These are phyloP conservation scores for Leccinum arenicola DNA, from an alignment of 768 basidiomycete species.

Conservation along the genomic window DNA sequence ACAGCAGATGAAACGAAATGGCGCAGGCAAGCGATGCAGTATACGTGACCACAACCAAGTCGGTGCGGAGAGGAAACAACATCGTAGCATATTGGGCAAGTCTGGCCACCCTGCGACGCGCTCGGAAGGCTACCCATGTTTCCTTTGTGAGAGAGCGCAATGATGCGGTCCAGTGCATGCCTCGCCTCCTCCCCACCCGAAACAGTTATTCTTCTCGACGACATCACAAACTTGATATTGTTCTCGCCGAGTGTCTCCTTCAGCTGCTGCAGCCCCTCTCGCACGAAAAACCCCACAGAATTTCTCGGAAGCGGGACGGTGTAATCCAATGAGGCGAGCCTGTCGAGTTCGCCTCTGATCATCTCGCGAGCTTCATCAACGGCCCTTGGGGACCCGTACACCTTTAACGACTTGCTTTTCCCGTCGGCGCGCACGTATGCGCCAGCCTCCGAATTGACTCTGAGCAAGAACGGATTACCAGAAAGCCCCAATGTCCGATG, in stretches of 20 bases:
- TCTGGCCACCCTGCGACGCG: slow-evolving; percentile 8
- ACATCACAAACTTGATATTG: slow-evolving; percentile 40
- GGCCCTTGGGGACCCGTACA: slow-evolving; percentile 37
- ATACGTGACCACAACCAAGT: slow-evolving; percentile 62
- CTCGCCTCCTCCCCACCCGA: slow-evolving; percentile 57
- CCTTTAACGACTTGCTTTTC: slow-evolving; percentile 41
- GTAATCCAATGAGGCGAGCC: slow-evolving; percentile 31
- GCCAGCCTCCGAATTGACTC: slow-evolving; percentile 34
- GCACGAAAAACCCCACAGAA: slow-evolving; percentile 49
- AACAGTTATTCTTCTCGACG: slow-evolving; percentile 42
- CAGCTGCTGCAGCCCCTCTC: slow-evolving; percentile 46
- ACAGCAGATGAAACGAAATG: slow-evolving; percentile 56
- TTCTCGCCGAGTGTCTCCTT: slow-evolving; percentile 36
- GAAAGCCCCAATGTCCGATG: slow-evolving; percentile 40
- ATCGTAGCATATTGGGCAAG: slow-evolving; percentile 58
- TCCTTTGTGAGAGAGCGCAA: slow-evolving; percentile 39
- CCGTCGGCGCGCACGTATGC: slow-evolving; percentile 43
- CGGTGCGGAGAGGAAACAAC: slow-evolving; percentile 39
- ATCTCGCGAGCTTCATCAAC: slow-evolving; percentile 36
- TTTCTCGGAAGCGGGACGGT: slow-evolving; percentile 32
- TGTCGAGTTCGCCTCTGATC: slow-evolving; percentile 47
- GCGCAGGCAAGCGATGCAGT: slow-evolving; percentile 60
- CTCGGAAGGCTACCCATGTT: background rate
- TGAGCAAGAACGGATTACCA: slow-evolving; percentile 33
- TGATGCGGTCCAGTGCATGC: slow-evolving; percentile 42